Evolutionary conservation across 2,329 filamentous ascomycete species (phyloP), one percentile per base, ranked within the genome.

Genomic region (Botrytis byssoidea): DNA sequence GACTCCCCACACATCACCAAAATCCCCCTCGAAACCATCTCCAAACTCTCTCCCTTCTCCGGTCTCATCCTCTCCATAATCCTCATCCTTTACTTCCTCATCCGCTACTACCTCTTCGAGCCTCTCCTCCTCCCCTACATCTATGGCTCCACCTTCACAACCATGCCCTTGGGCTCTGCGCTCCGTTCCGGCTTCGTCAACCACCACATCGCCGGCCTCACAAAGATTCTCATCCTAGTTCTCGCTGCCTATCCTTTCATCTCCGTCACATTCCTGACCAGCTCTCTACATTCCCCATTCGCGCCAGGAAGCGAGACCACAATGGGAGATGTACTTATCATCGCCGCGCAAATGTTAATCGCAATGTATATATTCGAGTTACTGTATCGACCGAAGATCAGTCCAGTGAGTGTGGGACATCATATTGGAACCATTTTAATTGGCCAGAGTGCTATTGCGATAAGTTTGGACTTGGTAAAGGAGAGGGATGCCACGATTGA

Each of bases 301-400:
- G 78, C 76, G 0, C 77, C 75, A 0, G 80, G 79, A 2, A 80
- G 79, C 4, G 35, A 44, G 0, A 81, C 84, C n/a, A 83, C 79
- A 0, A 76, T 83, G 77, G 84, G 84, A 0, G 84, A 85, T 76
- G 73, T 84, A 0, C 74, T 85, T 29, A 77, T 85, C 18, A 77
- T 84, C 1, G 80, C 79, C 5, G 79, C 83, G 8, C 83, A 85
- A 67, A 80, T 84, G 75, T 77, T 85, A 42, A 82, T 83, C 22
- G 83, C 79, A n/a, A 85, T 85, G 83, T 85, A 85, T 73, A 77
- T 85, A 20, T 85, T 85, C 68, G 84, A 85, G 75, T 78, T 85
- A 9, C 79, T 85, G 61, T 85, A 84, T 72, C 81, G 84, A 8
- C 75, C 79, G 1, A 82, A 82, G 63, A 77, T 85, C 7, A 85